Base-by-base conservation (phyloP, 345 rosid genomes). In the Bruguiera sexangula region DNA sequence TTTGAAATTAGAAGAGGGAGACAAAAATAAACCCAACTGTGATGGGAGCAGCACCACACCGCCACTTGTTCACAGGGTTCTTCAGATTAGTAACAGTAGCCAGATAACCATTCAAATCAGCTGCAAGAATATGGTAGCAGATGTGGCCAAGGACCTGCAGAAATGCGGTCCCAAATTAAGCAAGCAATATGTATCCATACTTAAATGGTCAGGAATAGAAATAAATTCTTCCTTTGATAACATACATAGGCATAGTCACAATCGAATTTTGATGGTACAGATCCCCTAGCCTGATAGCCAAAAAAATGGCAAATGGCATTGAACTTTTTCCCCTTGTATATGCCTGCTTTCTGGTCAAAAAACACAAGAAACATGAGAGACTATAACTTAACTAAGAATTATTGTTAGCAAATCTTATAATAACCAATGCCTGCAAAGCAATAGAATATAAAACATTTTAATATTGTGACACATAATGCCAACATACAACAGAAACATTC, bases 261-360 rank as follows among this genome's bases (percentile, higher is more conserved):
- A 70, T 95, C 99, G 5, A 95, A 95, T 74, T 95, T 95, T 5
- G 99, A 95, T 75, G 99, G 98, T 69, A 95, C 82, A 39, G 97
- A 90, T 75, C 99, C 99, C 53, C 99, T 92, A 82, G 99, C 99
- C 77, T 95, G 99, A 80, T 95, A 92, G 75, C 99, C 99, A 61
- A 95, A 95, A 80, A 95, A 95, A 82, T 95, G 98, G 86, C 97
- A 92, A 70, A 95, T 95, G 6, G 98, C 96, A 83, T 87, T 95
- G 82, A 95, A 87, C 73, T 92, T 95, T 78, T 92, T 95, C 65
- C 98, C 99, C 80, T 74, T 92, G 89, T 90, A 92, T 69, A 83
- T 87, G 76, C 95, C 98, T 76, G 85, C 91, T 86, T 89, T 90
- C 95, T 90, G 88, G 69, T 54, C 70, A 80, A 80, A 78, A 63